These are phyloP conservation scores for Vigna reflexopilosa DNA, from an alignment of 306 rosid species.

Conservation along the genomic window DNA sequence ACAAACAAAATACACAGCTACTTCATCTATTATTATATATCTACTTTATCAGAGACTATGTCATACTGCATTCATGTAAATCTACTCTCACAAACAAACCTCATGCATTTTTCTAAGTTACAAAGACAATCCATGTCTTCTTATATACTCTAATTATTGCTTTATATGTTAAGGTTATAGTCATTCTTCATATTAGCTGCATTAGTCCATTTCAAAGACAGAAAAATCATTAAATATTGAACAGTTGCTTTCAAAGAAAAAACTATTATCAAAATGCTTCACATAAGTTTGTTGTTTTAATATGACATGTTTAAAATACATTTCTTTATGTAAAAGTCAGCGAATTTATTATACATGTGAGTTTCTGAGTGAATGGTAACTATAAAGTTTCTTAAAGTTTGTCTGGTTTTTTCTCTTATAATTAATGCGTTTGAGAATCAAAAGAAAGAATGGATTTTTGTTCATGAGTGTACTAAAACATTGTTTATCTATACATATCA, in stretches of 20 bases:
- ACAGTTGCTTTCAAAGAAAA: background rate
- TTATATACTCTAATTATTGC: background rate
- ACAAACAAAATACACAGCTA: background rate
- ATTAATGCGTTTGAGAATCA: background rate
- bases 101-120: background rate
- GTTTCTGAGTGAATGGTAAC: too few species aligned
- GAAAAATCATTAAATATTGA: background rate
- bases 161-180: background rate
- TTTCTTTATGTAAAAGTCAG: too few species aligned
- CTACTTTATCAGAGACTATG: background rate
- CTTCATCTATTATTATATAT: background rate
- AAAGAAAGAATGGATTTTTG: background rate
- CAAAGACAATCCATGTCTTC: background rate
- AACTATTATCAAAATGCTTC: background rate
- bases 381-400: too few species aligned
- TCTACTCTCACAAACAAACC: background rate
- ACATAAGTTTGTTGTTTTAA: background rate
- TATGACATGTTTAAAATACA: too few species aligned
- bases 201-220: background rate
- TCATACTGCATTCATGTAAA: background rate
- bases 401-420: background rate
- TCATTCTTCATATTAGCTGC: background rate
- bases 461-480: background rate
- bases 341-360: too few species aligned
- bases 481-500: background rate